phyloP scores from a whole-genome alignment of 1,139 yeast genomes.

The Tardiomyces depauwii region DNA sequence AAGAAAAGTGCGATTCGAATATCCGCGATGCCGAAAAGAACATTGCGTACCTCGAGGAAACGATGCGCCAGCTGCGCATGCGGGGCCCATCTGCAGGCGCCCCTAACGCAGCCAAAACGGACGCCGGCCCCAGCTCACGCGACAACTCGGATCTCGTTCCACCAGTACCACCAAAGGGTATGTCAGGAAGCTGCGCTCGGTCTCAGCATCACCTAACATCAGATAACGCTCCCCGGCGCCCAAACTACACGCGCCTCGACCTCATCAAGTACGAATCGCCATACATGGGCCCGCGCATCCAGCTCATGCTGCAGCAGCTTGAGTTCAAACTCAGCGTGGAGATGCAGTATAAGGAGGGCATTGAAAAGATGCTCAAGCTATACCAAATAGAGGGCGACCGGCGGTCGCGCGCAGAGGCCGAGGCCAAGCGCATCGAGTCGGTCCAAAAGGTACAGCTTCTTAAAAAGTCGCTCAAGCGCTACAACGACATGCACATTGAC shows the following conservation, averaged over 20 bases:
- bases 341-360: slow-evolving; percentile 85
- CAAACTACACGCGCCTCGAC: slow-evolving; percentile 40
- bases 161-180: slow-evolving; percentile 12
- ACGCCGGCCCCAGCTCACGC: slow-evolving; percentile 5
- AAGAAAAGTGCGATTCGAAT: slow-evolving; percentile 82
- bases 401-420: slow-evolving; percentile 77
- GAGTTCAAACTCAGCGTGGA: slow-evolving; percentile 92
- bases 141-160: slow-evolving; percentile 8
- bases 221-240: neutral
- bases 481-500: slow-evolving; percentile 77
- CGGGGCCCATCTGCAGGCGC: slow-evolving; percentile 10
- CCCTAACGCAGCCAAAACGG: slow-evolving; percentile 7
- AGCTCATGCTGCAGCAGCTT: slow-evolving; percentile 86
- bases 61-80: slow-evolving; percentile 29
- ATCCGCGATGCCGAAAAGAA: slow-evolving; percentile 87
- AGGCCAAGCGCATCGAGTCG: slow-evolving; percentile 74
- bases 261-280: slow-evolving; percentile 88
- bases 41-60: slow-evolving; percentile 75
- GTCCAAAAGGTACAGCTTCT: slow-evolving; percentile 76
- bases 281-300: slow-evolving; percentile 89
- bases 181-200: too few species aligned
- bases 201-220: too few species aligned
- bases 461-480: slow-evolving; percentile 73
- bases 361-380: slow-evolving; percentile 74
- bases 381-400: slow-evolving; percentile 89